Percentiles rank a stretch among this genome's conserved stretches.
Conservation (phyloP, 345 rosid genomes). For the Pelargonium nanum region DNA sequence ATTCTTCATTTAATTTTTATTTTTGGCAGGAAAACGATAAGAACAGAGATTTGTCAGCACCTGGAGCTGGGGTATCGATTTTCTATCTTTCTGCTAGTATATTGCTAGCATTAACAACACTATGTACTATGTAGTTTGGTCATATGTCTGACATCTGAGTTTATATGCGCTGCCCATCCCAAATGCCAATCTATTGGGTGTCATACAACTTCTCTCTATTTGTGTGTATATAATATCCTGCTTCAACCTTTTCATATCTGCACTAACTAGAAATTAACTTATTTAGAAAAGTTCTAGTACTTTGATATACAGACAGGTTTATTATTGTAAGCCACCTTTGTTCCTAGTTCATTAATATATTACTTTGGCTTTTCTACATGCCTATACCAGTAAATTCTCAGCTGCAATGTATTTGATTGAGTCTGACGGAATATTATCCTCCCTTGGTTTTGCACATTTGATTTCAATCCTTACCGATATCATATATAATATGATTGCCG, state of each 20-base stretch:
- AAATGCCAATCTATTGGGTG: background rate
- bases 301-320: background rate
- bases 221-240: background rate
- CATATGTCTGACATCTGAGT: background rate
- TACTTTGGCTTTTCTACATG: background rate
- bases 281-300: background rate
- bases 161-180: background rate
- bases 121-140: background rate
- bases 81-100: slow-evolving; percentile 4
- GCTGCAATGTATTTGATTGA: background rate
- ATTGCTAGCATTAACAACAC: background rate
- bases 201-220: no score
- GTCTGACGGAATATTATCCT: background rate
- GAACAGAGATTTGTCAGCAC: slow-evolving; percentile 67
- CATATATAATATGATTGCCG: background rate
- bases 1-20: slow-evolving; percentile 4
- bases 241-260: background rate
- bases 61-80: slow-evolving; percentile 86
- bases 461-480: no score
- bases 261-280: background rate
- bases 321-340: background rate
- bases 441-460: background rate
- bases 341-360: background rate
- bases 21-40: slow-evolving; percentile 59
- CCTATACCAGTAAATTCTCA: background rate